Evolutionary conservation across 202 grass and related monocot species (phyloP), one percentile per base, ranked within the genome.

Genomic region (Setaria viridis): DNA sequence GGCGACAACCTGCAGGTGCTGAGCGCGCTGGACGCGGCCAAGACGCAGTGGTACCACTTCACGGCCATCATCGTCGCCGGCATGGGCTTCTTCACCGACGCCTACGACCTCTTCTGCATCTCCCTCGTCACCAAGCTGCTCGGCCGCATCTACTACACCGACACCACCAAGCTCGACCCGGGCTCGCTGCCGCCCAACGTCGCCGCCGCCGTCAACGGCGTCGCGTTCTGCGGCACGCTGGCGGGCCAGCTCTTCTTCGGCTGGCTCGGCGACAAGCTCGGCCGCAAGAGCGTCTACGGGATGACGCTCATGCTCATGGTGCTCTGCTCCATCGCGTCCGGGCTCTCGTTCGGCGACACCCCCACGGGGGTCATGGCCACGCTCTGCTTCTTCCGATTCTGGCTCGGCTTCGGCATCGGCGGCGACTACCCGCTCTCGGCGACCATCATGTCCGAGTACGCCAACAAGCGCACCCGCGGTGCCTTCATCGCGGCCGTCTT

Each of bases 381-480:
- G 16, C 86, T 98, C 70, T 98, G 91, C 83, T 98, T 98, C 91
- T 98, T 98, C 91, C 78, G 93, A 3, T 98, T 98, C 90, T 98
- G 93, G 93, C 90, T 98, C 5, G 89, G 93, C 0, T 98, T 95
- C 74, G 95, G 95, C 74, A 98, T 98, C 87, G 95, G 91, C 70
- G 93, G 95, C 20, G 93, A 98, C 74, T 98, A 98, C 80, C 95
- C 91, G 14, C 89, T 98, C 5, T 94, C 89, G 0, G 93, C 95
- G 1, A 95, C 95, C 72, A 98, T 98, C 93, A 98, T 98, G 91
- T 98, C 93, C 0, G 88, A 98, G 89, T 98, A 98, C 81, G 91
- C 95, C 68, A 98, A 94, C 88, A 98, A 98, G 88, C 91, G 84
- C 84, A 98, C 87, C 21, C 91, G 91, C 14, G 93, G 93, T 10